Evolutionary conservation across 1,284 basidiomycete genomes (phyloP).

Genomic region (Phenoliferia sp.): DNA sequence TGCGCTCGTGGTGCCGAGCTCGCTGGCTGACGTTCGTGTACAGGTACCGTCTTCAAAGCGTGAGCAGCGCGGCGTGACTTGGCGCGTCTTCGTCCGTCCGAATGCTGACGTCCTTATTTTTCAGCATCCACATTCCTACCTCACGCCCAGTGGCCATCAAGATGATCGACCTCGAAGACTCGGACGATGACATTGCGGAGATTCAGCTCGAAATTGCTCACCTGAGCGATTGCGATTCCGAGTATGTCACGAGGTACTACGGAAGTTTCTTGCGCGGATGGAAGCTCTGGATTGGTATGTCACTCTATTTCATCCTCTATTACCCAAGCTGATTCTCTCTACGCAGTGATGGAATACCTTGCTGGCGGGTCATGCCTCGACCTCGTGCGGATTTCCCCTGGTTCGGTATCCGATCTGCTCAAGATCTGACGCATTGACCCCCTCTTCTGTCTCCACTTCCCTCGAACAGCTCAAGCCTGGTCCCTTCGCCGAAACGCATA

Average conservation of each 20-base stretch:
- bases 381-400: slow-evolving; percentile 55
- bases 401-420: background rate
- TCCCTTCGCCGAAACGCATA: slow-evolving; percentile 82
- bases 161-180: slow-evolving; percentile 72
- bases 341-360: slow-evolving; percentile 87
- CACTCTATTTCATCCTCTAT: background rate
- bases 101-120: no score
- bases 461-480: slow-evolving; percentile 68
- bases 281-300: slow-evolving; percentile 82
- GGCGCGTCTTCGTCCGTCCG: background rate
- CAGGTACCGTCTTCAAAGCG: slow-evolving; percentile 90
- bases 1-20: background rate
- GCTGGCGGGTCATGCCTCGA: slow-evolving; percentile 98
- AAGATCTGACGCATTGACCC: background rate
- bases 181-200: slow-evolving; percentile 91
- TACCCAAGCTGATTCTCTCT: background rate
- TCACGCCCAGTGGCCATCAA: slow-evolving; percentile 95
- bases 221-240: slow-evolving; percentile 78
- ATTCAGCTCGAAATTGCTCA: slow-evolving; percentile 98
- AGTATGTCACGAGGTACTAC: slow-evolving; percentile 93
- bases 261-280: slow-evolving; percentile 94
- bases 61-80: slow-evolving; percentile 34
- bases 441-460: background rate
- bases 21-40: background rate
- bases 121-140: slow-evolving; percentile 79